Conservation (phyloP, 768 basidiomycete genomes). For the Mycena haematopus region DNA sequence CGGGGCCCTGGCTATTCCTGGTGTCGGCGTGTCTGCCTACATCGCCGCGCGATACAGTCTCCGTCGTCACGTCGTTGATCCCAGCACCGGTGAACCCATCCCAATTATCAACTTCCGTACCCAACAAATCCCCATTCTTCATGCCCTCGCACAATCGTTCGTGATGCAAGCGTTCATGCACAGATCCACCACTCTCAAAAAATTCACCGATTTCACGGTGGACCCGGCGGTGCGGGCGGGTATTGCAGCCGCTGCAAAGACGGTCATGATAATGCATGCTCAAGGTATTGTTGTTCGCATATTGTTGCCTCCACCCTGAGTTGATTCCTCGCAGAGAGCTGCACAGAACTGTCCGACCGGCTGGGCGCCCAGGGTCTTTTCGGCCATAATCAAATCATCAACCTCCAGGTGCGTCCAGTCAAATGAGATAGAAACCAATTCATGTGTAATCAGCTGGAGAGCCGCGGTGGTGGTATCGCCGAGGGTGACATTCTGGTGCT, state of each 20-base stretch:
- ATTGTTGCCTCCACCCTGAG: not conserved
- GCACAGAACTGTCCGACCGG: not conserved
- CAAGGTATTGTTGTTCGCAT: constrained; percentile 4
- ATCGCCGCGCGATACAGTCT: constrained; percentile 4
- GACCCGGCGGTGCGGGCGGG: constrained; percentile 1
- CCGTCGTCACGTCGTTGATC: not conserved
- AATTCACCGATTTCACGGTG: not conserved
- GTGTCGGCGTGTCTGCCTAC: not conserved
- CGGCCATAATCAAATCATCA: constrained; percentile 8
- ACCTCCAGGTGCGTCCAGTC: not conserved
- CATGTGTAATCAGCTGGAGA: not conserved
- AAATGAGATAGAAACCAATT: not conserved
- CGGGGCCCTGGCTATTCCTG: not conserved
- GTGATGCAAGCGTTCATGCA: constrained; percentile 14
- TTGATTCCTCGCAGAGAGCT: constrained; percentile 1
- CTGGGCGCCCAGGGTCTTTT: constrained; percentile 2
- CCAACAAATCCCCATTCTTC: constrained; percentile 6
- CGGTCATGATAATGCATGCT: constrained; percentile 6
- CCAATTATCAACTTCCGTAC: constrained; percentile 6
- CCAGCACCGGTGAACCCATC: not conserved
- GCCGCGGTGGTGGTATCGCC: constrained; percentile 5
- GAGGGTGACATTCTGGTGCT: constrained; percentile 7
- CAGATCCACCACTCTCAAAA: not conserved
- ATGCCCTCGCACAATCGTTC: constrained; percentile 1
- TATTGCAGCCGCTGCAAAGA: constrained; percentile 6